Base-by-base conservation (phyloP, 140 eudicot genomes). In the Stevia rebaudiana region DNA sequence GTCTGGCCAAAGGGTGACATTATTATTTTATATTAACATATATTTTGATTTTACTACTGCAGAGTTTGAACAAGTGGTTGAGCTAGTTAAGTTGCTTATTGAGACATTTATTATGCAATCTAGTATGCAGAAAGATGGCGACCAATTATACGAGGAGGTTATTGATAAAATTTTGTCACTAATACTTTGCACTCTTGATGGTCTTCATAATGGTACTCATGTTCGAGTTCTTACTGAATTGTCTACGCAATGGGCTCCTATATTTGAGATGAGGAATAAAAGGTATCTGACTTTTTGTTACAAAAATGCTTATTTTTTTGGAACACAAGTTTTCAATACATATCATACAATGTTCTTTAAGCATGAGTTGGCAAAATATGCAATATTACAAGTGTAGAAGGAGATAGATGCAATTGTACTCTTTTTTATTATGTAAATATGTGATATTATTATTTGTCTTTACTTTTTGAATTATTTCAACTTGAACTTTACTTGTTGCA, bases 171-270 rank as follows among this genome's bases (percentile, higher is more conserved):
- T 85, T 35, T 59, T 92, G 67, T 82, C 83, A 65, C 61, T 88
- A 56, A 74, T 88, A 84, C 82, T 85, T 48, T 85, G 96, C 75
- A 56, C 78, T 72, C 71, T 88, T 75, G 96, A 83, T 72, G 96
- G 87, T 59, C 80, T 87, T 24, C 70, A 69, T 63, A 54, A 47
- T 54, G 16, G 79, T 51, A 46, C 72, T 49, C 64, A 82, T 23
- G 54, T 46, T 47, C 8, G 76, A 22, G 73, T 53, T 53, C 55
- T 83, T 33, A 46, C 69, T 40, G 39, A 37, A 18, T 65, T 88
- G 67, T 82, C 92, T 12, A 11, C 46, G 58, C 84, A 83, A 57
- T 92, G 98, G 95, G 81, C 75, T 70, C 75, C 87, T 17, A 64
- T 80, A 40, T 92, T 92, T 71, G 84, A 68, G 57, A 65, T 85